Base-by-base conservation (phyloP, 176 grass and related monocot genomes). In the Paspalum notatum region DNA sequence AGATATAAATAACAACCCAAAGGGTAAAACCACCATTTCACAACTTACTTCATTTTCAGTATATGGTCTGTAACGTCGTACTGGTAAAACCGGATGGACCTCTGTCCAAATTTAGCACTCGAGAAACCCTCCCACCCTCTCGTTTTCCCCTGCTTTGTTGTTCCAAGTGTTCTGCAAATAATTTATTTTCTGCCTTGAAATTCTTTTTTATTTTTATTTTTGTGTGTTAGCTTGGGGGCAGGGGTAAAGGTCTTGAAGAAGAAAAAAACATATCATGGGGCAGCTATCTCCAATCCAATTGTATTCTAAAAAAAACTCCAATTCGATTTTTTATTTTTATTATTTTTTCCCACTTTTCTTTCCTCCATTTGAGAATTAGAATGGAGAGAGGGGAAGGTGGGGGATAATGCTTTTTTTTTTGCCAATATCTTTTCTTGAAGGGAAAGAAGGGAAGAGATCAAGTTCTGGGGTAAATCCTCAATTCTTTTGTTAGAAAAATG, bases 301-400 rank as follows among this genome's bases (percentile, higher is more conserved):
- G 1, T 32, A 32, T 32, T 32, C 32, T 32, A 32, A 32, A 32
- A 32, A 32, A 32, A 46, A 8, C 49, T 42, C 22, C 47, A 56
- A 65, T 85, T 37, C 68, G 25, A 68, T 45, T 80, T 51, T 68
- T 20, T 39, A 69, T 88, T 61, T 15, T 17, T 62, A 69, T 40
- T 43, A 56, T 62, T 26, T n/a, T 18, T 38, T 38, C 70, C 81
- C 54, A 59, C 70, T 76, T 84, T 80, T 73, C 87, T 84, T 76
- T 75, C 82, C 76, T 75, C 86, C 76, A 49, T 88, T 53, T 46
- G 60, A 68, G 27, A 68, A 79, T 72, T 27, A 51, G 43, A 84
- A 74, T 75, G 76, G 61, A 68, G 76, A 40, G 75, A 80, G 76
- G 71, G 75, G 62, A 75, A 89, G 82, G 63, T 89, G 75, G 82